A percentile compares a stretch with the other conserved stretches of the same genome.
phyloP scores from a whole-genome alignment of 2,329 filamentous ascomycete genomes.

The Geosmithia morbida region DNA sequence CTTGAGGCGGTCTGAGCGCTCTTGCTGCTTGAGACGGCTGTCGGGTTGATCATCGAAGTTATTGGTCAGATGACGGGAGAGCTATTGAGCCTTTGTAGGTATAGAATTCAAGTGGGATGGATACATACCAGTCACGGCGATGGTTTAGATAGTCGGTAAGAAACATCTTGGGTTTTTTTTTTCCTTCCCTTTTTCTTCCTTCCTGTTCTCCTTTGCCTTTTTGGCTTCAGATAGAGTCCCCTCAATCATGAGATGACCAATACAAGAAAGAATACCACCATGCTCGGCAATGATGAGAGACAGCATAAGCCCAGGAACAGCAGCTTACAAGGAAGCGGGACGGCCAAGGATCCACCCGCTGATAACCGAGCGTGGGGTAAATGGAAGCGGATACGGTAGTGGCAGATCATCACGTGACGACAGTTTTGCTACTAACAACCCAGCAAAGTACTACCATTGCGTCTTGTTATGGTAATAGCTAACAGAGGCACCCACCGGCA shows the following conservation, averaged over 20 bases:
- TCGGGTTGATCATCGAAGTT: neutral
- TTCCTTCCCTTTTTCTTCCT: neutral
- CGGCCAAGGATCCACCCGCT: neutral
- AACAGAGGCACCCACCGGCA: too few relatives aligned
- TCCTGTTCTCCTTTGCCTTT: too few relatives aligned
- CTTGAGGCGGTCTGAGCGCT: constrained; percentile 56
- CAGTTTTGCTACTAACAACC: too few relatives aligned
- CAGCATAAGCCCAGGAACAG: neutral
- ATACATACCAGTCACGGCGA: constrained; percentile 3
- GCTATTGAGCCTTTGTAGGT: too few relatives aligned
- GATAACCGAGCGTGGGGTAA: constrained; percentile 1
- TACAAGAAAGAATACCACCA: neutral
- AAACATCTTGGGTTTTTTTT: constrained; percentile 1
- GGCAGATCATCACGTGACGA: neutral
- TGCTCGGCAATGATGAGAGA: neutral
- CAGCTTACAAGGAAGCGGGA: neutral
- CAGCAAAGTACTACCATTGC: too few relatives aligned
- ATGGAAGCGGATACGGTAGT: neutral
- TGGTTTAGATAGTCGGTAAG: constrained; percentile 2
- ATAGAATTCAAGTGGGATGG: too few relatives aligned
- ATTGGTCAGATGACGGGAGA: too few relatives aligned
- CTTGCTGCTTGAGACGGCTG: constrained; percentile 67
- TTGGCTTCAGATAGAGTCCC: too few relatives aligned
- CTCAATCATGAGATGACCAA: too few relatives aligned
- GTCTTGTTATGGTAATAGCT: too few relatives aligned